Conservation (phyloP, 2,329 filamentous ascomycete species). For the Fonsecaea monophora region DNA sequence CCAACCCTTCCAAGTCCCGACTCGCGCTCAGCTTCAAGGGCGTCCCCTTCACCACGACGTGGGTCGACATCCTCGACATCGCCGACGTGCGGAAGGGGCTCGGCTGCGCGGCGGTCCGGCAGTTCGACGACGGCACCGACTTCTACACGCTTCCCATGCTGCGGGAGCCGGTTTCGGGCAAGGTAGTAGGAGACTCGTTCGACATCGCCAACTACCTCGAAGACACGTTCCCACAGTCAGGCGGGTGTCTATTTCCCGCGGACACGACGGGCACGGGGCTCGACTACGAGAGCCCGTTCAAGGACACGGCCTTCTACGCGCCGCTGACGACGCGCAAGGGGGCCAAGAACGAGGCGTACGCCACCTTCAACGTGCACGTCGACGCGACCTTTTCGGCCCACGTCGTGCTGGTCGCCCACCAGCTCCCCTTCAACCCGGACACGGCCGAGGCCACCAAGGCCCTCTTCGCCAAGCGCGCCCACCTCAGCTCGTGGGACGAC, state of each 20-base stretch:
- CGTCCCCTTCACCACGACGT: not conserved
- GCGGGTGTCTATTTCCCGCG: not conserved
- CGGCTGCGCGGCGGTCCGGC: not conserved
- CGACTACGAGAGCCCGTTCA: not conserved
- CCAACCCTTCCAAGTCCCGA: not conserved
- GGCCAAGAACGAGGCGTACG: not conserved
- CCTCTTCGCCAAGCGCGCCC: not conserved
- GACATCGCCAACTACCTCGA: constrained; percentile 1
- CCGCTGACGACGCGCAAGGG: not conserved
- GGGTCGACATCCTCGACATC: constrained; percentile 5
- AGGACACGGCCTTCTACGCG: not conserved
- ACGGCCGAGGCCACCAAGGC: not conserved
- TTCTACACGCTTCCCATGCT: constrained; percentile 3
- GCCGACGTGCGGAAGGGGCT: not conserved
- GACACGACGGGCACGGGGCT: not conserved
- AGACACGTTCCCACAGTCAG: not conserved
- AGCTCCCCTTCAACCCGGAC: not conserved
- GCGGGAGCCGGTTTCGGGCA: not conserved
- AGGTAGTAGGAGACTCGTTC: not conserved
- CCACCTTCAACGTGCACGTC: not conserved
- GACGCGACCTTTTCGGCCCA: not conserved
- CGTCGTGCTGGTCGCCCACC: not conserved
- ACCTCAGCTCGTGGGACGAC: not conserved
- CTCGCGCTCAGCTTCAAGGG: constrained; percentile 3
- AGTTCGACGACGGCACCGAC: not conserved